Percentiles rank a stretch among this genome's conserved stretches.
Conservation (phyloP, 2,329 filamentous ascomycete species). For the Canariomyces notabilis region DNA sequence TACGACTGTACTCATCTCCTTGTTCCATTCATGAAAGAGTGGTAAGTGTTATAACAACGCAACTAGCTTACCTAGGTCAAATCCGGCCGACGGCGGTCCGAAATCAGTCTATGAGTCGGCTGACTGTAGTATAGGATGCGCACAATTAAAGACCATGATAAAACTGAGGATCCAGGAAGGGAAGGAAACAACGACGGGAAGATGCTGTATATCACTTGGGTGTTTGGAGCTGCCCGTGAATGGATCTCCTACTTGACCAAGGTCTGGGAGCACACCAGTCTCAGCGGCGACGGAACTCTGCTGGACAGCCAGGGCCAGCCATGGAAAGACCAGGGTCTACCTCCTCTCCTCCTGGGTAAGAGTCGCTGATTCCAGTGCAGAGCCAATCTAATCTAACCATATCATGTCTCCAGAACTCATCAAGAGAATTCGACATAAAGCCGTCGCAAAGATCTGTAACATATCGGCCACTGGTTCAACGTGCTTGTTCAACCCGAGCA, state of each 20-base stretch:
- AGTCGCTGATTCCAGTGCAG: not conserved
- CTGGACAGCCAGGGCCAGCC: conserved; percentile 18
- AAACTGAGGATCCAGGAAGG: no score
- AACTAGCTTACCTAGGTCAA: no score
- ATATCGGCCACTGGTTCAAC: conserved; percentile 12
- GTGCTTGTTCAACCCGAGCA: conserved; percentile 14
- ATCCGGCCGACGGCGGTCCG: no score
- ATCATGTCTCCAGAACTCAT: conserved; percentile 17
- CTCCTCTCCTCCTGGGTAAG: conserved; percentile 17
- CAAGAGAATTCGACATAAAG: conserved; percentile 9
- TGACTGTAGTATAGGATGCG: no score
- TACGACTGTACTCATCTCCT: conserved; percentile 22
- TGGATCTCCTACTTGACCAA: conserved; percentile 17
- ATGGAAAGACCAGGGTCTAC: conserved; percentile 18
- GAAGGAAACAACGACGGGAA: conserved; percentile 18
- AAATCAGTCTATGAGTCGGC: no score
- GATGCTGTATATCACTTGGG: conserved; percentile 20
- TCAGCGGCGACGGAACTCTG: conserved; percentile 14
- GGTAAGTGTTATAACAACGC: conserved; percentile 8
- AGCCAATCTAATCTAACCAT: not conserved
- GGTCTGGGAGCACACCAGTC: conserved; percentile 19
- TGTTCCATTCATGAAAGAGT: conserved; percentile 19
- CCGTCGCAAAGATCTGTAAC: conserved; percentile 16
- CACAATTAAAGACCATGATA: no score
- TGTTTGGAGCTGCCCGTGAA: conserved; percentile 22